Base-by-base conservation (phyloP, 306 rosid genomes). In the Casuarina equisetifolia region DNA sequence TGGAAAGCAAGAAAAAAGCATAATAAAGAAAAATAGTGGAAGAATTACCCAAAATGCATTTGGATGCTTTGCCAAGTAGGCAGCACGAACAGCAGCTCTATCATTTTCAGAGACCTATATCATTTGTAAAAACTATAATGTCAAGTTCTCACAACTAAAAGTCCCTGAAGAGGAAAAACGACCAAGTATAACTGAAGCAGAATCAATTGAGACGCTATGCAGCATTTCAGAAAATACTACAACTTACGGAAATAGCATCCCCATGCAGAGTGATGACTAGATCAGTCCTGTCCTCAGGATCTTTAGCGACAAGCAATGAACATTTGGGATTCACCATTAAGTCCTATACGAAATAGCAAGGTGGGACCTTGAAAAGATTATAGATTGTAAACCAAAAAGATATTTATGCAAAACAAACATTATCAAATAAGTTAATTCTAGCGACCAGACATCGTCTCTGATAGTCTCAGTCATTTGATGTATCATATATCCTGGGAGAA, bases 271-370 rank as follows among this genome's bases (percentile, higher is more conserved):
- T 91, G 79, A 95, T 89, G 76, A 89, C 88, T 86, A 95, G 82
- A 87, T 91, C 96, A 82, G 92, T 90, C 88, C 97, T 88, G 84
- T 95, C 97, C 70, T 91, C 97, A 25, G 92, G 92, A 84, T 95
- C 97, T 88, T 89, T 89, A 72, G 97, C 92, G 81, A 95, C 85
- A 76, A 95, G 97, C 83, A 95, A 83, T 20, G 98, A 89, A 79
- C 98, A 95, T 87, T 92, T 91, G 57, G 90, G 86, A 77, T 89
- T 92, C 52, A 82, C 86, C 69, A 87, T 69, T 74, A 95, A 83
- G 82, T 92, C 96, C 98, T 95, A 85, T 59, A 69, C 57, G 78
- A 52, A 58, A 74, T 46, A 82, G 61, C 68, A 76, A 80, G 70
- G 70, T 38, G 51, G 49, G 39, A 61, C 70, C 40, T 80, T n/a